These are phyloP conservation scores for Diaporthe batatas DNA, from an alignment of 2,329 filamentous ascomycete genomes.

Conservation along the genomic window DNA sequence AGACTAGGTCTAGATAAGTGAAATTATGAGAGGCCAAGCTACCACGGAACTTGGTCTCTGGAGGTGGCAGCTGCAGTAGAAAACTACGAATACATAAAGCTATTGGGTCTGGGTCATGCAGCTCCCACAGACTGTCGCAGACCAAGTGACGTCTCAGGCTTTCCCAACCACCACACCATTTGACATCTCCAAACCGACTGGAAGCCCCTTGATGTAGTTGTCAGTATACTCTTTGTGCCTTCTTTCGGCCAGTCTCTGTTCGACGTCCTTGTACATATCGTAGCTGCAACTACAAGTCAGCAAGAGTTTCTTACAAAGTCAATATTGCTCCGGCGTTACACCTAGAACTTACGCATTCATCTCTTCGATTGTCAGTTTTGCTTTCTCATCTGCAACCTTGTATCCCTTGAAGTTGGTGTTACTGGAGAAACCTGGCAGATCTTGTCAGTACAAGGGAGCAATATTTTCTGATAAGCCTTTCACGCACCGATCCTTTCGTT, in stretches of 20 bases:
- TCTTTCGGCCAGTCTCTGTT: conserved; percentile 59
- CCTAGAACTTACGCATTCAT: conserved; percentile 70
- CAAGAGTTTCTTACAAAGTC: background rate
- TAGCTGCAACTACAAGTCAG: conserved; percentile 56
- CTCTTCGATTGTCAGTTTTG: conserved; percentile 76
- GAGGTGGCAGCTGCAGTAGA: no score
- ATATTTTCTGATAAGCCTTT: background rate
- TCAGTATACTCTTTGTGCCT: conserved; percentile 52
- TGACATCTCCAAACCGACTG: conserved; percentile 62
- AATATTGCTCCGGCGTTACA: rapidly evolving
- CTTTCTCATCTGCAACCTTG: conserved; percentile 71
- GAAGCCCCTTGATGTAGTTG: conserved; percentile 59
- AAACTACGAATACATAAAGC: no score
- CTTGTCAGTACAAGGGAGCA: background rate
- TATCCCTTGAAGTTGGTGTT: conserved; percentile 70
- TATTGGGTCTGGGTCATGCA: no score
- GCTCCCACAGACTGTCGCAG: no score
- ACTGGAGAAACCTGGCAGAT: conserved; percentile 66
- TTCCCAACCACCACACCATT: conserved; percentile 56
- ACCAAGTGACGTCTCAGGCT: background rate
- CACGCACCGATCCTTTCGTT: conserved; percentile 70
- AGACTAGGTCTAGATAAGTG: no score
- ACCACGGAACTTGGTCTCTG: no score
- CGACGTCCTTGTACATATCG: conserved; percentile 70
- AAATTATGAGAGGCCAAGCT: no score